These are phyloP conservation scores for Pseudohyphozyma bogoriensis DNA, from an alignment of 768 basidiomycete genomes.

Conservation along the genomic window DNA sequence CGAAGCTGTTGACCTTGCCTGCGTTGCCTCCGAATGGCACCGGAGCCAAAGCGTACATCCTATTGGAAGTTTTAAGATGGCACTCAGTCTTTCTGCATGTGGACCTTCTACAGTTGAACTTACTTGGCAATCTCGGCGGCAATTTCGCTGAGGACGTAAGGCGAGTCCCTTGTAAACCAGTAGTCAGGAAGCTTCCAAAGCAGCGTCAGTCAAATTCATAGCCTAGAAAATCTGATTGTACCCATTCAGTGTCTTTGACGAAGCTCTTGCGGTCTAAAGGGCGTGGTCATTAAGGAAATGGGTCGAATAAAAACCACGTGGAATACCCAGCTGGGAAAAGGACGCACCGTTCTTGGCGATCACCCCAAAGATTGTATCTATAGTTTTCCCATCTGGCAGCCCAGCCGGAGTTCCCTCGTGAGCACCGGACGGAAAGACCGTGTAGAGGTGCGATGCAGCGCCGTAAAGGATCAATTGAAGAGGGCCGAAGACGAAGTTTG, in stretches of 20 bases:
- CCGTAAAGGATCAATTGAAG: not conserved
- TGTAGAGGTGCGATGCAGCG: not conserved
- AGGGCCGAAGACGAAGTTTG: not conserved
- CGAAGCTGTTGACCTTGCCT: not conserved
- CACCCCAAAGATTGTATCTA: not conserved
- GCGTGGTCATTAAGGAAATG: no score
- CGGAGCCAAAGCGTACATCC: not conserved
- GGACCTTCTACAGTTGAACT: not conserved
- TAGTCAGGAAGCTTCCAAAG: not conserved
- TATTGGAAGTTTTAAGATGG: not conserved
- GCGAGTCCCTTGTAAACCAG: not conserved
- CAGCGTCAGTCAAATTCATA: no score
- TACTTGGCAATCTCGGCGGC: not conserved
- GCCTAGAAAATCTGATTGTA: no score
- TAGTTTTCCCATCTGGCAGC: not conserved
- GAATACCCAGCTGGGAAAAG: not conserved
- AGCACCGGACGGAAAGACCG: not conserved
- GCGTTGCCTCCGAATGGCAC: not conserved
- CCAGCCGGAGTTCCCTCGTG: not conserved
- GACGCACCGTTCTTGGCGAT: not conserved
- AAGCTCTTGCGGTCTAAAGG: not conserved
- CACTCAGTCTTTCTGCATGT: no score
- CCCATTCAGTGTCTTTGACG: not conserved
- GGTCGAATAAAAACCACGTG: no score
- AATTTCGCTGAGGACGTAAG: not conserved